Conservation (phyloP, 2,329 filamentous ascomycete species). For the Plectosphaerella sp. region DNA sequence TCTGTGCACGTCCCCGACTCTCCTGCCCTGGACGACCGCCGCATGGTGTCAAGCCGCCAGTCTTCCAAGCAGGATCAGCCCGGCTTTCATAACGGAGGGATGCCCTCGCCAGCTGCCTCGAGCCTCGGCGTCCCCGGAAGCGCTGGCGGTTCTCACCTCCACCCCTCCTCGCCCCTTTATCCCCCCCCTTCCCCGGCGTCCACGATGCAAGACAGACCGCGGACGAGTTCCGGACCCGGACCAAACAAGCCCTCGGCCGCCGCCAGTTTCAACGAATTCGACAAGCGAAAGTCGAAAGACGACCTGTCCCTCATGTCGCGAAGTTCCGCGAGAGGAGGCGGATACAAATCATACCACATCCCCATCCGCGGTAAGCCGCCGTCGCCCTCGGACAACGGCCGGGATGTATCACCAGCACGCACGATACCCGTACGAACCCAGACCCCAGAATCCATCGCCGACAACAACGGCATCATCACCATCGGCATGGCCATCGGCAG, state of each 20-base stretch:
- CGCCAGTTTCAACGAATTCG: slow-evolving; percentile 21
- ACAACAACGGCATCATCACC: slow-evolving; percentile 33
- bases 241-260: slow-evolving; percentile 14
- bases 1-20: slow-evolving; percentile 14
- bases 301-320: slow-evolving; percentile 29
- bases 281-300: slow-evolving; percentile 42
- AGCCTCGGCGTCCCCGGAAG: slow-evolving; percentile 17
- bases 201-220: slow-evolving; percentile 30
- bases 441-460: slow-evolving; percentile 37
- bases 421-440: slow-evolving; percentile 32
- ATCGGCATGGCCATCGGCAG: slow-evolving; percentile 76
- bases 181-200: slow-evolving; percentile 12
- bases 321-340: slow-evolving; percentile 20
- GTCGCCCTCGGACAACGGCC: slow-evolving; percentile 37
- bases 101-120: slow-evolving; percentile 18
- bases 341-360: slow-evolving; percentile 33
- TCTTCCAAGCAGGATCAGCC: slow-evolving; percentile 21
- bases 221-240: slow-evolving; percentile 32
- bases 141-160: slow-evolving; percentile 1
- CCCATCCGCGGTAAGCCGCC: slow-evolving; percentile 35
- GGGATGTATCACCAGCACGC: slow-evolving; percentile 22
- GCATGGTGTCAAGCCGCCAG: slow-evolving; percentile 30
- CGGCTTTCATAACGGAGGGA: slow-evolving; percentile 25
- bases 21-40: slow-evolving; percentile 16
- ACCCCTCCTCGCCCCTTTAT: slow-evolving; percentile 11